Evolutionary conservation across 495 filamentous ascomycete species (phyloP).

Genomic region (Penicillium daleae): DNA sequence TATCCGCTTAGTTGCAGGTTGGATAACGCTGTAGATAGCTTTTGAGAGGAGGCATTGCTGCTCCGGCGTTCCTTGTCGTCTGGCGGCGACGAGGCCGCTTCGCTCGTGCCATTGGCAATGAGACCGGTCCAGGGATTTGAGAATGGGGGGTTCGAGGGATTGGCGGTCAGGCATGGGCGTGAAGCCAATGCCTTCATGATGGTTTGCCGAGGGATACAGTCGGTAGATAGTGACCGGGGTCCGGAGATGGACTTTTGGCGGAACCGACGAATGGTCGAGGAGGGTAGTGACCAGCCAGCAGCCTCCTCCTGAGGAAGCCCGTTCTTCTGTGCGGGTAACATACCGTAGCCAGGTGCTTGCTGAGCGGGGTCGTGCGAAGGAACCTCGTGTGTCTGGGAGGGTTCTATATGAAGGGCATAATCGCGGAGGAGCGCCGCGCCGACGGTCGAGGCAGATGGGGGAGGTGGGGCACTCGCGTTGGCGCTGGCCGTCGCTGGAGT

Average conservation of each 20-base stretch:
- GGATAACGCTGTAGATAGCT: conserved; percentile 67
- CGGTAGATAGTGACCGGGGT: conserved; percentile 62
- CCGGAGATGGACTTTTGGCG: conserved; percentile 46
- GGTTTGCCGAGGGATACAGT: conserved; percentile 79
- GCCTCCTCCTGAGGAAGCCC: conserved; percentile 39
- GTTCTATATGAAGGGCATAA: conserved; percentile 48
- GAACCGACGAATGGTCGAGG: conserved; percentile 43
- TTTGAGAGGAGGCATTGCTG: conserved; percentile 58
- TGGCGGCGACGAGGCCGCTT: conserved; percentile 28
- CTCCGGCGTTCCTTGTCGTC: conserved; percentile 51
- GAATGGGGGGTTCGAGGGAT: conserved; percentile 55
- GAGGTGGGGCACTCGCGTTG: conserved; percentile 26
- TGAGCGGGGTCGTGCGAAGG: conserved; percentile 29
- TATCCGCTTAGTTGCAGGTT: conserved; percentile 55
- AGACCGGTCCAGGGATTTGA: conserved; percentile 52
- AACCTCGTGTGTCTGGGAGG: conserved; percentile 42
- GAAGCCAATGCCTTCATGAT: conserved; percentile 88
- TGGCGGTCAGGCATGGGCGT: conserved; percentile 57
- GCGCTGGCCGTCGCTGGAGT: conserved; percentile 13
- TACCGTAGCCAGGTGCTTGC: conserved; percentile 13
- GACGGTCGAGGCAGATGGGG: conserved; percentile 30
- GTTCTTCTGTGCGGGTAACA: conserved; percentile 25
- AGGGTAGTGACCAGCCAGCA: conserved; percentile 31
- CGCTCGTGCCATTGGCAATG: conserved; percentile 33
- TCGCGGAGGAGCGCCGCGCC: conserved; percentile 49